Conservation (phyloP, 208 protist genomes). For the Strigomonas oncopelti region DNA sequence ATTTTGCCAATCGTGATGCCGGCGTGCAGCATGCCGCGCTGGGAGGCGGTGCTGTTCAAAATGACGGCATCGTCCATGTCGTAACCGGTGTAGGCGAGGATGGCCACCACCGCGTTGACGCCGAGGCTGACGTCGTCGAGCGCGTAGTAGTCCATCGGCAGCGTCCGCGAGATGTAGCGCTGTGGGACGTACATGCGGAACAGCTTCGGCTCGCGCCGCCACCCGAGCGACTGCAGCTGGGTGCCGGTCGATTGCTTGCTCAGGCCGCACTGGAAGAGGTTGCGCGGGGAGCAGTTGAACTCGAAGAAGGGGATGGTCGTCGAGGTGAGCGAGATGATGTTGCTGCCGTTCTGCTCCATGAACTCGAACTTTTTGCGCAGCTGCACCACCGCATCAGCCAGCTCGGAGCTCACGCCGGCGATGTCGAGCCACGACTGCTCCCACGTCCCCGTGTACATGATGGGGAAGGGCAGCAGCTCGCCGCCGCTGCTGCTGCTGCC, state of each 20-base stretch:
- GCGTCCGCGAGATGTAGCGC: conserved; percentile 92
- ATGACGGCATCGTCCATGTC: conserved; percentile 99
- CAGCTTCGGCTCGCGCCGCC: conserved; percentile 98
- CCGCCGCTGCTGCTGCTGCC: conserved; percentile 75
- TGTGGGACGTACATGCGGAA: conserved; percentile 98
- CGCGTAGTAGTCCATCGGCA: conserved; percentile 90
- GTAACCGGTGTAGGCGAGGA: conserved; percentile 99
- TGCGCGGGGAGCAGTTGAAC: conserved; percentile 99
- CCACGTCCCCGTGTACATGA: conserved; percentile 93
- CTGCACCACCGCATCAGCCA: conserved; percentile 72
- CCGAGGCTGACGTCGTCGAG: conserved; percentile 98
- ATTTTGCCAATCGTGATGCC: conserved; percentile 92
- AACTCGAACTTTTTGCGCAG: conserved; percentile 87
- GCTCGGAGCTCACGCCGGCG: conserved; percentile 84
- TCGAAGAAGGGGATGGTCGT: conserved; percentile 99
- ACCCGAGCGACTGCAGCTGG: conserved; percentile 87
- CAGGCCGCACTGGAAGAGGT: conserved; percentile 99
- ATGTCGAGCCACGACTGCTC: conserved; percentile 99
- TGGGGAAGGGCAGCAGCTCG: conserved; percentile 52
- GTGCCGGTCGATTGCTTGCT: conserved; percentile 99
- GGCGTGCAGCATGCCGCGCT: conserved; percentile 98
- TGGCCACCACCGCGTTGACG: conserved; percentile 99
- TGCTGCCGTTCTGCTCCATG: conserved; percentile 93
- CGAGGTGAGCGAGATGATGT: conserved; percentile 97
- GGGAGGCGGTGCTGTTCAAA: conserved; percentile 97